These are phyloP conservation scores for Plasmopara viticola DNA, from an alignment of 352 stramenopile genomes.

Conservation along the genomic window DNA sequence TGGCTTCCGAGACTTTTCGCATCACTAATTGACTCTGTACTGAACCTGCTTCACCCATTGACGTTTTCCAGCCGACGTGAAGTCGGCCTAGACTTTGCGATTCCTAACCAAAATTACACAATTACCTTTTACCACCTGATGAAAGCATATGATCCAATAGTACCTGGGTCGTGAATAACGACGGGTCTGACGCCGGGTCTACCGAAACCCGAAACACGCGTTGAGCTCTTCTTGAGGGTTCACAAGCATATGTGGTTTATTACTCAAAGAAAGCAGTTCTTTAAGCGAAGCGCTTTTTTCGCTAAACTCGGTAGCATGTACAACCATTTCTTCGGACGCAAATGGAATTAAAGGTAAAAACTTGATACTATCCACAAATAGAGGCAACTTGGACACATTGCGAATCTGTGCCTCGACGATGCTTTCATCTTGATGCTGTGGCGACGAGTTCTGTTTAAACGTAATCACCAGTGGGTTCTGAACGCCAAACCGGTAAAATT, in stretches of 20 bases:
- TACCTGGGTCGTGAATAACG: slow-evolving; percentile 33
- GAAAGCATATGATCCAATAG: too few species aligned
- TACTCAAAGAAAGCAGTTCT: slow-evolving; percentile 30
- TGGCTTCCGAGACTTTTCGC: slow-evolving; percentile 31
- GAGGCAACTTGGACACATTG: slow-evolving; percentile 73
- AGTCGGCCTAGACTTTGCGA: slow-evolving; percentile 67
- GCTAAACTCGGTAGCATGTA: slow-evolving; percentile 6
- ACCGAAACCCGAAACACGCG: slow-evolving; percentile 58
- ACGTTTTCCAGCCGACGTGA: slow-evolving; percentile 79
- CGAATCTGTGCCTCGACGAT: slow-evolving; percentile 77
- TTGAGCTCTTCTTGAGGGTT: slow-evolving; percentile 79
- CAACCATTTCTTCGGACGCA: slow-evolving; percentile 31
- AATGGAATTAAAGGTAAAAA: slow-evolving; percentile 67
- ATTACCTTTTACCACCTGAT: too few species aligned
- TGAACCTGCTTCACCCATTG: slow-evolving; percentile 69
- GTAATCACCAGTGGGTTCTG: slow-evolving; percentile 85
- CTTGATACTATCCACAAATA: slow-evolving; percentile 78
- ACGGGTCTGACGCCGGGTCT: slow-evolving; percentile 32
- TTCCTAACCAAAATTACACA: slow-evolving; percentile 15
- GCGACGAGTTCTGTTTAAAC: slow-evolving; percentile 57
- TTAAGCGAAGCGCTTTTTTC: slow-evolving; percentile 12
- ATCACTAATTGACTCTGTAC: slow-evolving; percentile 78
- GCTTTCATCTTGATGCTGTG: slow-evolving; percentile 32
- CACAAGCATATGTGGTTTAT: slow-evolving; percentile 42
- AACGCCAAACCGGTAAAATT: slow-evolving; percentile 89